Conservation (phyloP, 352 stramenopile genomes). For the Phytopythium boreale region DNA sequence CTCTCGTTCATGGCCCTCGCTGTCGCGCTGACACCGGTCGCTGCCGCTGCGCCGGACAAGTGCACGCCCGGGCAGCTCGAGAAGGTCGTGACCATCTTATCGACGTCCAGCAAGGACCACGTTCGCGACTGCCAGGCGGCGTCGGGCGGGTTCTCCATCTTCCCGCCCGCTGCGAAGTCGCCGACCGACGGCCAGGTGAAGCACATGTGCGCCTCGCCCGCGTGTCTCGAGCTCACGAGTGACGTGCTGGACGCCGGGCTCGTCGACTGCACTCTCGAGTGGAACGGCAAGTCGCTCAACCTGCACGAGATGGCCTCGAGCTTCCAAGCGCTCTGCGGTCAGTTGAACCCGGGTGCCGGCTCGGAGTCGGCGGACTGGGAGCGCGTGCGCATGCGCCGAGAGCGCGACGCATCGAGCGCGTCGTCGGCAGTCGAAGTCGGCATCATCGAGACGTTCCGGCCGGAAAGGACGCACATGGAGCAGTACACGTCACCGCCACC, state of each 20-base stretch:
- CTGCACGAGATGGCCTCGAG: not conserved
- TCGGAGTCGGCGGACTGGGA: not conserved
- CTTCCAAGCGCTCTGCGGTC: not conserved
- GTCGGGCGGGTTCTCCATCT: constrained; percentile 6
- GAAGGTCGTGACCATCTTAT: not conserved
- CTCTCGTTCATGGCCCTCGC: not conserved
- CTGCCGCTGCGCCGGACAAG: not conserved
- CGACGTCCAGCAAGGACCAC: constrained; percentile 2
- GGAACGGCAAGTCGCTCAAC: not conserved
- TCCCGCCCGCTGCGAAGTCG: constrained; percentile 1
- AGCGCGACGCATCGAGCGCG: not conserved
- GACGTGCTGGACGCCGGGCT: not conserved
- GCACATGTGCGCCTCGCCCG: not conserved
- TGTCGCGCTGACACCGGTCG: not conserved
- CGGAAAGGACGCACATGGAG: not conserved
- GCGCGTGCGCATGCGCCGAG: not conserved
- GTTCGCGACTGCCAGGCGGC: constrained; percentile 1
- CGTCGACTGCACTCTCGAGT: constrained; percentile 1
- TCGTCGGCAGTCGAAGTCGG: not conserved
- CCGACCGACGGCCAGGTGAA: constrained; percentile 5
- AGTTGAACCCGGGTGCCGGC: not conserved
- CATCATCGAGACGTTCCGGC: constrained; percentile 1
- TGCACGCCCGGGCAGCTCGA: constrained; percentile 3
- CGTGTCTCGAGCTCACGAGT: not conserved
- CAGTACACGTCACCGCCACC: not conserved